These are phyloP conservation scores for Backusella sp. DNA, from an alignment of 192 early-diverging fungal genomes.

Conservation along the genomic window DNA sequence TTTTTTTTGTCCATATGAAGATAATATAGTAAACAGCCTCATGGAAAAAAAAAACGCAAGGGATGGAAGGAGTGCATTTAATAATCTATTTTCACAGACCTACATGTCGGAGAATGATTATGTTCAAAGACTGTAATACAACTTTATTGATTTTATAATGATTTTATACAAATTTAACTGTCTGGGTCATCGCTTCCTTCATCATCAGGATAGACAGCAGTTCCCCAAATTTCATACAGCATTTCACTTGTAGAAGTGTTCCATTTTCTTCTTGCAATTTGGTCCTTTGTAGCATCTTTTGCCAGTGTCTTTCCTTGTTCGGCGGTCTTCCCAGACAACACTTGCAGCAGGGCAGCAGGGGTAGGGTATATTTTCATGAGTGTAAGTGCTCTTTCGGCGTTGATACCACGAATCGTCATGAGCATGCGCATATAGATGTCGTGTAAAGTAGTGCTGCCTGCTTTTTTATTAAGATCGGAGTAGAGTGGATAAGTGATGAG, in stretches of 20 bases:
- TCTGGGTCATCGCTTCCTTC: not conserved
- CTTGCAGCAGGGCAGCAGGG: slow-evolving; percentile 51
- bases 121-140: not conserved
- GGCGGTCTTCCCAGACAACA: slow-evolving; percentile 39
- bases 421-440: slow-evolving; percentile 86
- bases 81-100: not conserved
- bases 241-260: slow-evolving; percentile 49
- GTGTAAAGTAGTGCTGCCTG: slow-evolving; percentile 59
- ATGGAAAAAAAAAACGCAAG: not conserved
- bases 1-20: not conserved
- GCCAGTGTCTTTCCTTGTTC: slow-evolving; percentile 49
- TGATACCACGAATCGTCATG: slow-evolving; percentile 80
- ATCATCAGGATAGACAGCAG: not conserved
- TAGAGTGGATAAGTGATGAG: slow-evolving; percentile 68
- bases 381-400: slow-evolving; percentile 80
- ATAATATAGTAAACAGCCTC: not conserved
- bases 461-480: slow-evolving; percentile 71
- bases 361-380: slow-evolving; percentile 72
- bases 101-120: not conserved
- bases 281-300: slow-evolving; percentile 36
- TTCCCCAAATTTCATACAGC: slow-evolving; percentile 60
- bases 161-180: not conserved
- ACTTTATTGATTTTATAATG: not conserved
- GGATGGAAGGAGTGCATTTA: not conserved
- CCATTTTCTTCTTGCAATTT: slow-evolving; percentile 48